A percentile compares a stretch with the other conserved stretches of the same genome.
These are phyloP conservation scores for Chlorencoelia australis DNA, from an alignment of 2,329 filamentous ascomycete genomes.

Conservation along the genomic window DNA sequence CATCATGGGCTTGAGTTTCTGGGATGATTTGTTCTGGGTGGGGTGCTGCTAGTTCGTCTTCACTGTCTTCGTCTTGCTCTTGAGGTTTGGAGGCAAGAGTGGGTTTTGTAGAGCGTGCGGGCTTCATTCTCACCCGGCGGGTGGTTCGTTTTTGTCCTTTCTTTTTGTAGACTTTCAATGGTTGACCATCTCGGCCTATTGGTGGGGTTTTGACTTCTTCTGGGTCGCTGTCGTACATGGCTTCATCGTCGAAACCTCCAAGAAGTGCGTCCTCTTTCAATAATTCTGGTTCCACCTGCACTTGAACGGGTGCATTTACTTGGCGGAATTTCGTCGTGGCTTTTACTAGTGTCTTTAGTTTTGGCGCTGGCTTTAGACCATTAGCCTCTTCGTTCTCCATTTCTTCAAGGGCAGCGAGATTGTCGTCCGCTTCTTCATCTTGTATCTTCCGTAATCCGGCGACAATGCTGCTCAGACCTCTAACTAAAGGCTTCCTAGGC, in stretches of 20 bases:
- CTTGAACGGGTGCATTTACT: conserved; percentile 8
- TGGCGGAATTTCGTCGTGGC: conserved; percentile 13
- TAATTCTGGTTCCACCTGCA: conserved; percentile 27
- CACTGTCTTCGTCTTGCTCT: conserved; percentile 29
- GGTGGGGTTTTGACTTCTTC: conserved; percentile 30
- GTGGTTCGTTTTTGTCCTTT: conserved; percentile 76
- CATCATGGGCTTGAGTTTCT: conserved; percentile 19
- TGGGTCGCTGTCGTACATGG: conserved; percentile 42
- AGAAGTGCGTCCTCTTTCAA: conserved; percentile 38
- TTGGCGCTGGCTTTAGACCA: not conserved
- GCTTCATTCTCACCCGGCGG: conserved; percentile 53
- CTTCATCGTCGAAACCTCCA: conserved; percentile 56
- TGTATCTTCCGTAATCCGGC: conserved; percentile 59
- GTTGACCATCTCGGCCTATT: conserved; percentile 46
- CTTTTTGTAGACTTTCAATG: conserved; percentile 64
- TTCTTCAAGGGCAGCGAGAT: conserved; percentile 64
- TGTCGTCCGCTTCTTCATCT: conserved; percentile 60
- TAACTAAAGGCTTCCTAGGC: conserved; percentile 51
- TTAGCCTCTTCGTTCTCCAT: conserved; percentile 43
- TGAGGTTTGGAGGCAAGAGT: conserved; percentile 28
- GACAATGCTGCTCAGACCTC: conserved; percentile 66
- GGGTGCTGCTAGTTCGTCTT: conserved; percentile 26
- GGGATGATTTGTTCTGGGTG: conserved; percentile 11
- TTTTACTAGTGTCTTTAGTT: conserved; percentile 11
- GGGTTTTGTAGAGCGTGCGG: conserved; percentile 39